A percentile compares a stretch with the other conserved stretches of the same genome.
phyloP scores from a whole-genome alignment of 2,329 filamentous ascomycete genomes.

The Fusarium sp. region DNA sequence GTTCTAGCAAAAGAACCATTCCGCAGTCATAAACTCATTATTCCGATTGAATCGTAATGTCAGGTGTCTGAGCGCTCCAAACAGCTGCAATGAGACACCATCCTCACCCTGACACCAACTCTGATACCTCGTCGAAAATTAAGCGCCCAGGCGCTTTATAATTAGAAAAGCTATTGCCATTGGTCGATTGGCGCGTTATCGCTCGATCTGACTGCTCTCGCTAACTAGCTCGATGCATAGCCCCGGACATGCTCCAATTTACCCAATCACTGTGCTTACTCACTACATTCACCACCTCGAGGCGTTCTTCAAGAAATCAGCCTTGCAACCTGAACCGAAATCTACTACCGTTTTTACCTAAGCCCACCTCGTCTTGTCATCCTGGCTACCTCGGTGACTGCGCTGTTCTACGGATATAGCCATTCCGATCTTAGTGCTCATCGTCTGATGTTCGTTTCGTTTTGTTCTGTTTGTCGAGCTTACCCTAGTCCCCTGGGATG shows the following conservation, averaged over 20 bases:
- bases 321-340: constrained; percentile 34
- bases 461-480: constrained; percentile 17
- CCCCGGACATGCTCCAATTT: constrained; percentile 26
- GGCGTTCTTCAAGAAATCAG: constrained; percentile 41
- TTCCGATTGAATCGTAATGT: constrained; percentile 20
- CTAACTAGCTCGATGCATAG: constrained; percentile 38
- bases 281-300: constrained; percentile 29
- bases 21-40: not conserved
- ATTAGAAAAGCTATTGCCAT: constrained; percentile 36
- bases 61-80: constrained; percentile 21
- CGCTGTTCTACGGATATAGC: constrained; percentile 15
- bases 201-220: constrained; percentile 38
- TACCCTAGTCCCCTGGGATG: constrained; percentile 14
- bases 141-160: constrained; percentile 49
- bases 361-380: constrained; percentile 28
- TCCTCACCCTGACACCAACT: constrained; percentile 25
- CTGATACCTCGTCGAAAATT: constrained; percentile 21
- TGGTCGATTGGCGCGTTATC: constrained; percentile 43
- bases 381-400: constrained; percentile 36
- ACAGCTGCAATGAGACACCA: constrained; percentile 25
- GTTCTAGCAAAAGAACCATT: constrained; percentile 2
- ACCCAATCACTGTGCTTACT: constrained; percentile 28
- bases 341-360: constrained; percentile 13
- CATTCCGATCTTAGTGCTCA: constrained; percentile 21
- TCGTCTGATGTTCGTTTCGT: constrained; percentile 1